Conservation (phyloP, 306 rosid species). For the Psophocarpus tetragonolobus region DNA sequence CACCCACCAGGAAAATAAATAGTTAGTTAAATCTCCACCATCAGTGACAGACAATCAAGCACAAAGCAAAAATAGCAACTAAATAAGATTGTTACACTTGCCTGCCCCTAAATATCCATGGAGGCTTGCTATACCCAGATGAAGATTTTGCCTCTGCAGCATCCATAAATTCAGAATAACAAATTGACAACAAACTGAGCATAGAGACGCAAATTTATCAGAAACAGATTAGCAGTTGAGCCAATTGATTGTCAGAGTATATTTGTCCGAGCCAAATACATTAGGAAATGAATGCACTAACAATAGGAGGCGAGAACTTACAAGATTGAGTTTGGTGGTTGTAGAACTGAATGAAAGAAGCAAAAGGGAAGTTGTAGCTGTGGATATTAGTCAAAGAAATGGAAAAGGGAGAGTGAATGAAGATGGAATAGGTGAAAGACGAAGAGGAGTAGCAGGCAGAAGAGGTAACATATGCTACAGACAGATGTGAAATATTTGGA, state of each 20-base stretch:
- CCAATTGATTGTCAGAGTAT: background rate
- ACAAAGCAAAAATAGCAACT: background rate
- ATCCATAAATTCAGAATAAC: slow-evolving; percentile 45
- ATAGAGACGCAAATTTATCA: background rate
- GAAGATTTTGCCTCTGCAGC: slow-evolving; percentile 47
- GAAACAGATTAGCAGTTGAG: background rate
- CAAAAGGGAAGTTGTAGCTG: slow-evolving; percentile 8
- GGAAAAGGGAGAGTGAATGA: slow-evolving; percentile 6
- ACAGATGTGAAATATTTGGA: background rate
- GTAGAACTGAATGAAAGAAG: background rate
- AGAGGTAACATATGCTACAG: background rate
- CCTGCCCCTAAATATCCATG: slow-evolving; percentile 93
- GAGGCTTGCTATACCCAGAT: slow-evolving; percentile 76
- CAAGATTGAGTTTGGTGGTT: background rate
- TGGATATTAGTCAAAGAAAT: background rate
- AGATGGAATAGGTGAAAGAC: background rate
- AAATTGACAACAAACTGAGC: background rate
- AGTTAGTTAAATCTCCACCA: background rate
- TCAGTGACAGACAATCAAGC: background rate
- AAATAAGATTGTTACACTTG: background rate
- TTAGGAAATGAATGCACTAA: slow-evolving; percentile 7
- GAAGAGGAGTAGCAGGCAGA: background rate
- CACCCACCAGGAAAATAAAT: background rate
- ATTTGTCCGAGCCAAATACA: too few species aligned
- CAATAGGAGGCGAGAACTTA: background rate